Conservation (phyloP, 768 basidiomycete genomes). For the Suillus spraguei region DNA sequence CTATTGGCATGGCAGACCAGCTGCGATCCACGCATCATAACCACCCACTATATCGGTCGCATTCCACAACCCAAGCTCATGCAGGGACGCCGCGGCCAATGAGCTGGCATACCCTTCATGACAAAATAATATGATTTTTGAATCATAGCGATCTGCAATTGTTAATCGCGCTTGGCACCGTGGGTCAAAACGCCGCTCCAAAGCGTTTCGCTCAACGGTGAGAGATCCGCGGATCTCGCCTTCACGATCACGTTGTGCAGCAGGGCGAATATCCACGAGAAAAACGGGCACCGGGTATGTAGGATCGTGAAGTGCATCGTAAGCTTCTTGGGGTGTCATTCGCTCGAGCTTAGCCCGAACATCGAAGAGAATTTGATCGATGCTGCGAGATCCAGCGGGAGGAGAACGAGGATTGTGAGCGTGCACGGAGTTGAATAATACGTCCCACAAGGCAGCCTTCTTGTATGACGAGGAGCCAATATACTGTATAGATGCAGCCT, state of each 20-base stretch:
- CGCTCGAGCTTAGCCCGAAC: slow-evolving; percentile 68
- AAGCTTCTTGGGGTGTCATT: slow-evolving; percentile 60
- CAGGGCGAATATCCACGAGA: slow-evolving; percentile 78
- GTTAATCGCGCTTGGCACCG: slow-evolving; percentile 56
- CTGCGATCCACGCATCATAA: slow-evolving; percentile 69
- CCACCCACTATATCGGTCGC: slow-evolving; percentile 82
- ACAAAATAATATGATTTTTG: slow-evolving; percentile 73
- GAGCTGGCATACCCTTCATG: slow-evolving; percentile 74
- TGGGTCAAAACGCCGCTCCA: slow-evolving; percentile 85
- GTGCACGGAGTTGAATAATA: slow-evolving; percentile 60
- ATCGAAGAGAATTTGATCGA: slow-evolving; percentile 56
- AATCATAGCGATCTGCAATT: slow-evolving; percentile 75
- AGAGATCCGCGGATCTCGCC: slow-evolving; percentile 69
- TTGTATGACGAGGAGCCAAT: slow-evolving; percentile 58
- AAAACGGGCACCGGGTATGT: slow-evolving; percentile 62
- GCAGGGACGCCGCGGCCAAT: slow-evolving; percentile 69
- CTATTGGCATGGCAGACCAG: slow-evolving; percentile 59
- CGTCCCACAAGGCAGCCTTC: slow-evolving; percentile 67
- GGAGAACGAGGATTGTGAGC: slow-evolving; percentile 60
- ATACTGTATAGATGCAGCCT: slow-evolving; percentile 50
- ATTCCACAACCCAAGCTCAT: slow-evolving; percentile 69
- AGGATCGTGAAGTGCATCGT: slow-evolving; percentile 56
- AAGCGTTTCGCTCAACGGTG: slow-evolving; percentile 71
- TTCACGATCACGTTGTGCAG: slow-evolving; percentile 53
- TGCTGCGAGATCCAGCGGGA: slow-evolving; percentile 65